These are phyloP conservation scores for Melanogaster broomeanus DNA, from an alignment of 768 basidiomycete species.

Conservation along the genomic window DNA sequence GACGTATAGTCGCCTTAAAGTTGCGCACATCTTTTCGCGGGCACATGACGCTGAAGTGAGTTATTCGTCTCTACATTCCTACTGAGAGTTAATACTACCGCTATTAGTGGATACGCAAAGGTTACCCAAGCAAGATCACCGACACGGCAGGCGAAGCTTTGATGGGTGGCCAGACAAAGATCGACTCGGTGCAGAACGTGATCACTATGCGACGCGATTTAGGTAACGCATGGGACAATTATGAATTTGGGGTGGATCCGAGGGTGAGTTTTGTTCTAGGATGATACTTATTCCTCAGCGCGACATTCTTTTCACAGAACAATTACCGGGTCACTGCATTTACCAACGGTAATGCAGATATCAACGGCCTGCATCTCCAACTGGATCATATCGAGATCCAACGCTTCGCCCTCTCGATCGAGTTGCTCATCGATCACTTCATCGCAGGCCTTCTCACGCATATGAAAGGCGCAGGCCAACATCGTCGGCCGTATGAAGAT, in stretches of 20 bases:
- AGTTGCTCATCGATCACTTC: slow-evolving; percentile 34
- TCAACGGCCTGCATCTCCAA: slow-evolving; percentile 24
- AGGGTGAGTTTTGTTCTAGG: slow-evolving; percentile 17
- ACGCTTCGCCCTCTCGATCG: slow-evolving; percentile 33
- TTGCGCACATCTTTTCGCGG: slow-evolving; percentile 22
- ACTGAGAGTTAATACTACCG: background rate
- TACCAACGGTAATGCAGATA: slow-evolving; percentile 24
- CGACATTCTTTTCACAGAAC: slow-evolving; percentile 17
- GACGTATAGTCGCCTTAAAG: slow-evolving; percentile 2
- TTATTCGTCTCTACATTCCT: background rate
- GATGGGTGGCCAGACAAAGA: slow-evolving; percentile 17
- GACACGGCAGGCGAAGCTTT: slow-evolving; percentile 12
- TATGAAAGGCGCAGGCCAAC: slow-evolving; percentile 34
- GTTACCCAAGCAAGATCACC: slow-evolving; percentile 16
- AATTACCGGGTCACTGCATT: slow-evolving; percentile 33
- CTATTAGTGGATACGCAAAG: slow-evolving; percentile 20
- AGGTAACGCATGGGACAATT: slow-evolving; percentile 24
- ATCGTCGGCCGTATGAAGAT: slow-evolving; percentile 25
- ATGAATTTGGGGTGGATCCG: slow-evolving; percentile 29
- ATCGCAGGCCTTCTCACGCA: slow-evolving; percentile 34
- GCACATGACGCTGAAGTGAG: slow-evolving; percentile 27
- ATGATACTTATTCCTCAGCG: background rate
- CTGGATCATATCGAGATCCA: slow-evolving; percentile 33
- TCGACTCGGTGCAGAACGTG: slow-evolving; percentile 29
- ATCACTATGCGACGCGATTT: slow-evolving; percentile 26